These are phyloP conservation scores for Sutorius australiensis DNA, from an alignment of 768 basidiomycete species.

Conservation along the genomic window DNA sequence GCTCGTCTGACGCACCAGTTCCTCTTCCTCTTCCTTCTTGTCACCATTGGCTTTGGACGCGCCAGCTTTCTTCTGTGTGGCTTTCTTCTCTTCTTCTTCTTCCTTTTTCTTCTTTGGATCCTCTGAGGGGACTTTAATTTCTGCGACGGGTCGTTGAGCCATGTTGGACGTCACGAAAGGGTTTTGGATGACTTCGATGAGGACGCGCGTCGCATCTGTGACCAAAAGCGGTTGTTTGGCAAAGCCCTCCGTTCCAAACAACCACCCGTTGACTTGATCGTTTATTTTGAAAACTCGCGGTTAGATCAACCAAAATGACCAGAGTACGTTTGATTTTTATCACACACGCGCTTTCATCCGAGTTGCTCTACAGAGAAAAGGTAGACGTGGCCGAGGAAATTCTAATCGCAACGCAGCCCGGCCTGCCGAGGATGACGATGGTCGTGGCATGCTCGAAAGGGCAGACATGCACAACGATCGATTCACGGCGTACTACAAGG, in stretches of 20 bases:
- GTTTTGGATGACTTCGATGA: constrained; percentile 7
- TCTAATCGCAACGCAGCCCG: constrained; percentile 11
- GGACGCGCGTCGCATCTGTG: constrained; percentile 30
- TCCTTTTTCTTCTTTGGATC: constrained; percentile 72
- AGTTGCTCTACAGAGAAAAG: constrained; percentile 12
- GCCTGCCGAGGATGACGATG: constrained; percentile 35
- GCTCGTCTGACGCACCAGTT: constrained; percentile 59
- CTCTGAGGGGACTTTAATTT: constrained; percentile 63
- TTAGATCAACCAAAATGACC: constrained; percentile 8
- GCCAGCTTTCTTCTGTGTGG: constrained; percentile 49
- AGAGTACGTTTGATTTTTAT: constrained; percentile 10
- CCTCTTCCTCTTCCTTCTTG: constrained; percentile 57
- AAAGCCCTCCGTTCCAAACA: constrained; percentile 32
- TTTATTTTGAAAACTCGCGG: neutral
- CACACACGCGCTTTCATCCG: neutral
- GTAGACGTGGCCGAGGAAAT: constrained; percentile 12
- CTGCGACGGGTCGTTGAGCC: constrained; percentile 56
- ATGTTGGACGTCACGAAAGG: constrained; percentile 34
- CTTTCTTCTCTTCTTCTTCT: constrained; percentile 37
- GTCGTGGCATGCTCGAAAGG: constrained; percentile 49
- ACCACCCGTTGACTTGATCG: constrained; percentile 9
- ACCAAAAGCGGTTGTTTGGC: constrained; percentile 31
- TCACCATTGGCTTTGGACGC: constrained; percentile 54
- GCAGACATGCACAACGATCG: constrained; percentile 68
- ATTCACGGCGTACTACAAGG: constrained; percentile 64